Base-by-base conservation (phyloP, 305 asterid genomes). In the Fraxinus baroniana region DNA sequence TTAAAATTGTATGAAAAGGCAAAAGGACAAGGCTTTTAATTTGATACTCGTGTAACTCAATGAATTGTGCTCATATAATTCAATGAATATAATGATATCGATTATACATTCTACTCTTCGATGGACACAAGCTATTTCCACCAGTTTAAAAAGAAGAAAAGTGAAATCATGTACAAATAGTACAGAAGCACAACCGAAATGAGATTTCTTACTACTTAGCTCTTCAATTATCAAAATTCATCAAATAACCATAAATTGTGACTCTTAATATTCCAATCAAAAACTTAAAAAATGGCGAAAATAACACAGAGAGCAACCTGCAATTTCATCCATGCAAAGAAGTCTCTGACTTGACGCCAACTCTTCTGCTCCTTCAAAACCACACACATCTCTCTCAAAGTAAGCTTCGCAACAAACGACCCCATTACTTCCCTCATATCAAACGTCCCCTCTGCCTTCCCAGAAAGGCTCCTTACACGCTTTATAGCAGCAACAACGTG, bases 281-380 rank as follows among this genome's bases (percentile, higher is more conserved):
- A 72, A 68, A 68, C 39, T 17, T 7, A 1, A 22, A 75, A n/a
- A n/a, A 73, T 9, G 7, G 70, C 55, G 77, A 55, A 2, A 37
- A 52, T 10, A 75, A 35, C 35, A 55, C 55, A 75, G 80, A 72
- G 37, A 77, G 32, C 24, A 72, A 94, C 99, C 99, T 95, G 98
- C 92, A 95, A 87, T 85, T 92, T 95, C 99, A 95, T 95, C 99
- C 99, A 95, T 41, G 68, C 87, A 82, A 95, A 95, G 79, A 95
- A 94, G 74, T 95, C 98, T 44, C 97, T 88, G 30, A 94, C 99
- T 89, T 90, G 97, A 82, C 94, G 92, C 99, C 99, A 95, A 37
- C 90, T 91, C 86, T 82, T 93, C 86, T 89, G 99, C 87, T 95
- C 99, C 90, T 94, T 95, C 90, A 95, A 86, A 72, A 95, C 99